These are phyloP conservation scores for Xylariaceae sp. DNA, from an alignment of 2,329 filamentous ascomycete genomes.

Conservation along the genomic window DNA sequence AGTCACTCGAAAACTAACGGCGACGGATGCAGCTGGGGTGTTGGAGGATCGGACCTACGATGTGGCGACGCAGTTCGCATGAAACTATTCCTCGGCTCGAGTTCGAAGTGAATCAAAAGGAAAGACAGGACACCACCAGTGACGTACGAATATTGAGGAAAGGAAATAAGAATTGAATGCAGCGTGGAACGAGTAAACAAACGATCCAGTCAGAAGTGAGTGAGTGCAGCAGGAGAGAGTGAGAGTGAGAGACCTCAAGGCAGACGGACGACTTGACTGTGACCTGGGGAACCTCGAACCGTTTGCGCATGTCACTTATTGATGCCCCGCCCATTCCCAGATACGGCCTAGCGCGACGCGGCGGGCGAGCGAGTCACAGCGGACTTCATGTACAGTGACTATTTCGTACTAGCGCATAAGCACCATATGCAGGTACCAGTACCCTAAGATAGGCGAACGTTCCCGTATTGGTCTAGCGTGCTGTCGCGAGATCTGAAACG, in stretches of 20 bases:
- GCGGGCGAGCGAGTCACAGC: neutral
- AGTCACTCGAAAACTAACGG: neutral
- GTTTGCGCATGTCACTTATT: neutral
- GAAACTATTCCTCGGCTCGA: conserved; percentile 11
- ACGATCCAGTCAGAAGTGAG: conserved; percentile 3
- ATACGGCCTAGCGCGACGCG: neutral
- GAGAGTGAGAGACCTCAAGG: neutral
- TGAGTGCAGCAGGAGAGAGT: neutral
- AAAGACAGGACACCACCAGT: conserved; percentile 11
- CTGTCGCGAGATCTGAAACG: neutral
- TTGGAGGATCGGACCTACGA: conserved; percentile 7
- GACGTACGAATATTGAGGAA: conserved; percentile 9
- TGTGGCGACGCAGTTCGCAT: conserved; percentile 7
- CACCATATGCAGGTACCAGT: neutral
- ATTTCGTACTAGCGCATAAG: neutral
- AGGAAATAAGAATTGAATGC: conserved; percentile 3
- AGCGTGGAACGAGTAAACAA: conserved; percentile 3
- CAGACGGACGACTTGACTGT: too few relatives aligned
- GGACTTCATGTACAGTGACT: neutral
- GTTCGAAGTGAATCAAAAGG: conserved; percentile 1
- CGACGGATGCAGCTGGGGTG: conserved; percentile 8
- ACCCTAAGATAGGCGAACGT: neutral
- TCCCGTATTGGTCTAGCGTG: neutral
- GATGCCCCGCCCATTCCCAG: neutral
- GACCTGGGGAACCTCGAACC: too few relatives aligned